Conservation (phyloP, 495 filamentous ascomycete species). For the Achaetomiella virescens region DNA sequence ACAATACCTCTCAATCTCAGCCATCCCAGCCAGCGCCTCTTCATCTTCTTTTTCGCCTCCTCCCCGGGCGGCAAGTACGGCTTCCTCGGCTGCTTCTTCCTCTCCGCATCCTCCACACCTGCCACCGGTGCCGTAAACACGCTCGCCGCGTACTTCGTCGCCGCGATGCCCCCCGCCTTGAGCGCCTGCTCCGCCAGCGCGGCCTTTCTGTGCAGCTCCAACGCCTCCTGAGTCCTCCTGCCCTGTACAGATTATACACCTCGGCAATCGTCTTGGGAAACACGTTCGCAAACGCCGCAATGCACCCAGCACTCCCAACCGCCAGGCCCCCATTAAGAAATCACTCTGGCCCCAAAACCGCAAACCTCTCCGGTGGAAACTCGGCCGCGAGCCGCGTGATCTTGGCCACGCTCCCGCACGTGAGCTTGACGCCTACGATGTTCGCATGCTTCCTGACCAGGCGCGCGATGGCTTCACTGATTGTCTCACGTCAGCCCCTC, state of each 20-base stretch:
- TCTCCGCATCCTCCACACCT: constrained; percentile 50
- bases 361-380: constrained; percentile 51
- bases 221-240: constrained; percentile 46
- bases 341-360: constrained; percentile 64
- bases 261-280: constrained; percentile 51
- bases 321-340: constrained; percentile 59
- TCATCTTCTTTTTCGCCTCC: constrained; percentile 42
- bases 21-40: constrained; percentile 45
- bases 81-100: constrained; percentile 50
- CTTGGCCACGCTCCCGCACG: constrained; percentile 65
- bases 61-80: constrained; percentile 51
- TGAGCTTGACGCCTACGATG: constrained; percentile 60
- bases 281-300: constrained; percentile 62
- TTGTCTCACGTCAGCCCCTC: not conserved
- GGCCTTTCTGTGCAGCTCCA: constrained; percentile 48
- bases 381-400: constrained; percentile 44
- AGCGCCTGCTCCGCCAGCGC: constrained; percentile 48
- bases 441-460: constrained; percentile 44
- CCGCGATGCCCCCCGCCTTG: constrained; percentile 53
- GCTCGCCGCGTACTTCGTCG: constrained; percentile 59
- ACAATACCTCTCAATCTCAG: constrained; percentile 38
- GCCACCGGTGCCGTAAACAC: constrained; percentile 49
- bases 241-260: constrained; percentile 42
- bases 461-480: constrained; percentile 52
- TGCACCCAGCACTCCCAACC: constrained; percentile 57